These are phyloP conservation scores for Aspergillus sp. DNA, from an alignment of 2,329 filamentous ascomycete genomes.

Conservation along the genomic window DNA sequence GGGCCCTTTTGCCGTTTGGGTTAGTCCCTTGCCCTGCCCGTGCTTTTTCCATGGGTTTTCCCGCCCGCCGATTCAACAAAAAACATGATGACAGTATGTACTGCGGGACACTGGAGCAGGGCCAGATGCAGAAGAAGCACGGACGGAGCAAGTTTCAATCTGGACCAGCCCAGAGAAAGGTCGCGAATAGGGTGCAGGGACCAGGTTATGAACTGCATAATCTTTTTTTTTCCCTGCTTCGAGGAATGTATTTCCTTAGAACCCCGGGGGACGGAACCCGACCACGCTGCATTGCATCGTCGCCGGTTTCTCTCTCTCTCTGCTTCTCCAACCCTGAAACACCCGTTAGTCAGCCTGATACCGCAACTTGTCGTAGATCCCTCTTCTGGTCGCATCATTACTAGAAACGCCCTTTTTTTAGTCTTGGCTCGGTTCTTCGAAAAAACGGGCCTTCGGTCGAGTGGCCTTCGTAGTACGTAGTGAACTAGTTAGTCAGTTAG, in stretches of 20 bases:
- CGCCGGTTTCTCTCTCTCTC: not conserved
- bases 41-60: not conserved
- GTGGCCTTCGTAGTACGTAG: not conserved
- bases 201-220: not conserved
- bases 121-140: conserved; percentile 16
- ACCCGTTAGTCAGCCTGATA: not conserved
- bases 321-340: not conserved
- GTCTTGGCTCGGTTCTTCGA: not conserved
- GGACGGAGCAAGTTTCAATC: conserved; percentile 19
- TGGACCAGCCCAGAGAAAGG: not conserved
- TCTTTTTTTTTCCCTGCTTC: not conserved
- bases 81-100: conserved; percentile 13
- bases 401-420: not conserved
- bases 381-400: not conserved
- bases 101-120: conserved; percentile 17
- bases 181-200: not conserved
- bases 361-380: not conserved
- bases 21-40: conserved; percentile 6
- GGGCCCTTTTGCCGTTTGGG: conserved; percentile 11
- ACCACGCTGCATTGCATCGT: too few relatives aligned
- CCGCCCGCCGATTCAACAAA: conserved; percentile 7
- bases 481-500: not conserved
- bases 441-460: not conserved
- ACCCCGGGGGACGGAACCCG: not conserved
- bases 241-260: not conserved